A percentile compares a stretch with the other conserved stretches of the same genome.
phyloP scores from a whole-genome alignment of 1,139 yeast species.

The Pichia sp. region DNA sequence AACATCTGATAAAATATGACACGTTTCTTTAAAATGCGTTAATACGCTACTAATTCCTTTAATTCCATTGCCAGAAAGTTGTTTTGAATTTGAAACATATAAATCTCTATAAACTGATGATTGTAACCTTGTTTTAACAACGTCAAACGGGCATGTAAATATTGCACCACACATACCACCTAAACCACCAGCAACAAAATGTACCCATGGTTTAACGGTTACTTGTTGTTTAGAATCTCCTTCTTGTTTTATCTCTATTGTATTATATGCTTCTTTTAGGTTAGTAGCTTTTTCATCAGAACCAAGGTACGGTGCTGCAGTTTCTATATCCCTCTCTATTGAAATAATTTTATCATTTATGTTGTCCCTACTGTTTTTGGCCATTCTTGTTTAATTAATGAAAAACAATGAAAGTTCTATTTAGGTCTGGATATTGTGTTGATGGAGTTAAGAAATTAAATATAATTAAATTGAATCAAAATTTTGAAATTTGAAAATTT shows the following conservation, averaged over 20 bases:
- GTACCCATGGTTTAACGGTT: slow-evolving; percentile 77
- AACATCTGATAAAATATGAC: slow-evolving; percentile 60
- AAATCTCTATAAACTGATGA: slow-evolving; percentile 53
- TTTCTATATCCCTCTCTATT: slow-evolving; percentile 42
- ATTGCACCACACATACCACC: slow-evolving; percentile 99
- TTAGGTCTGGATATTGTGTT: background rate
- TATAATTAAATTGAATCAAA: background rate
- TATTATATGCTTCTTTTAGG: slow-evolving; percentile 26
- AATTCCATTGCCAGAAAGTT: background rate
- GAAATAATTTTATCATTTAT: slow-evolving; percentile 32
- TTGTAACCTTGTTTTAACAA: slow-evolving; percentile 91
- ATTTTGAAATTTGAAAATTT: background rate
- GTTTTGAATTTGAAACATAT: slow-evolving; percentile 17
- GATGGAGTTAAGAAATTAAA: background rate
- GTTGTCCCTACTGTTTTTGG: background rate
- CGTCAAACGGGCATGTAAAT: slow-evolving; percentile 91
- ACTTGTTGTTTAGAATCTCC: slow-evolving; percentile 11
- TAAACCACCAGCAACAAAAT: slow-evolving; percentile 96
- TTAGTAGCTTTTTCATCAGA: slow-evolving; percentile 63
- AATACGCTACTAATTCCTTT: slow-evolving; percentile 13
- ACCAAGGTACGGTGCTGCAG: slow-evolving; percentile 54
- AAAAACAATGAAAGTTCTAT: background rate
- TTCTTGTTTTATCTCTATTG: background rate
- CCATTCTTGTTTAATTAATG: background rate
- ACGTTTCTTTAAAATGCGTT: slow-evolving; percentile 76